Percentiles rank a stretch among this genome's conserved stretches.
These are phyloP conservation scores for Cladosporium velox DNA, from an alignment of 2,329 filamentous ascomycete species.

Conservation along the genomic window DNA sequence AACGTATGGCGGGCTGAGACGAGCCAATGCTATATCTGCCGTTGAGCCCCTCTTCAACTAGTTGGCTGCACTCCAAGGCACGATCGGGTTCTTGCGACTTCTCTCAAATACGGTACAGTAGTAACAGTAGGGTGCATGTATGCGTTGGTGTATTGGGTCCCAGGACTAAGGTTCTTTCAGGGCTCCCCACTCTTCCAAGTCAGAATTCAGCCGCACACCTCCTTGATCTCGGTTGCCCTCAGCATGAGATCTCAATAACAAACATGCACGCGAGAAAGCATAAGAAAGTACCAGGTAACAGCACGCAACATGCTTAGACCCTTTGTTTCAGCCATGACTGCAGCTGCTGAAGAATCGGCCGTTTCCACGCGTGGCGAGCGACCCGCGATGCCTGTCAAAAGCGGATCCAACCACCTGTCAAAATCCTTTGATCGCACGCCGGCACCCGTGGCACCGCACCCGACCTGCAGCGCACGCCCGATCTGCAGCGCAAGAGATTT, in stretches of 20 bases:
- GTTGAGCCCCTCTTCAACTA: background rate
- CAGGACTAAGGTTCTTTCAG: background rate
- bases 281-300: no score
- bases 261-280: background rate
- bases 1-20: background rate
- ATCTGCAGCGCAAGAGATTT: background rate
- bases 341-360: background rate
- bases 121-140: background rate
- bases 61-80: background rate
- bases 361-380: background rate
- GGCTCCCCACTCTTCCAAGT: background rate
- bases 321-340: constrained; percentile 2
- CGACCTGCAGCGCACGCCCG: background rate
- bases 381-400: background rate
- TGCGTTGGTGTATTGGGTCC: background rate
- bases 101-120: background rate
- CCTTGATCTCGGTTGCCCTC: background rate
- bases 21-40: background rate
- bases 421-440: background rate
- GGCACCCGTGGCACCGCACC: background rate
- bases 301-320: background rate
- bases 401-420: background rate
- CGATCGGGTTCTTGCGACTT: background rate
- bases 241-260: background rate
- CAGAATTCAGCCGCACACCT: background rate